A percentile compares a stretch with the other conserved stretches of the same genome.
Conservation (phyloP, 352 stramenopile genomes). For the Phytophthora palmivora region DNA sequence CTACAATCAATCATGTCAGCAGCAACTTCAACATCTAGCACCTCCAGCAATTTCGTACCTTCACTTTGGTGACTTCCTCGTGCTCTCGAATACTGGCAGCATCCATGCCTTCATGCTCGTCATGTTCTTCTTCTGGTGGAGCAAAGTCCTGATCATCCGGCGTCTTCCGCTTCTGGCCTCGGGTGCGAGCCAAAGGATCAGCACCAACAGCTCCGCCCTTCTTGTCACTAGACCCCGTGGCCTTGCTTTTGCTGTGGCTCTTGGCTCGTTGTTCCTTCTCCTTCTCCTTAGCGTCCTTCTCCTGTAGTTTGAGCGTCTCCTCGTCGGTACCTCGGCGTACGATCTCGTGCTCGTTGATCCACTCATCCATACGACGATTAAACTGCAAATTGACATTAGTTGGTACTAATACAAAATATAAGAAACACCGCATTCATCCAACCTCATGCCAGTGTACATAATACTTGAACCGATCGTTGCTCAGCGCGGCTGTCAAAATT, state of each 20-base stretch:
- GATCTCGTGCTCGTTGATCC: conserved; percentile 87
- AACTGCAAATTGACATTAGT: conserved; percentile 49
- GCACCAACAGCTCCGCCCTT: conserved; percentile 10
- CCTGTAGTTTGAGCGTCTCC: conserved; percentile 72
- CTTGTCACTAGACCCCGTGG: conserved; percentile 16
- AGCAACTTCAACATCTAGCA: conserved; percentile 23
- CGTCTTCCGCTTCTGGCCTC: conserved; percentile 82
- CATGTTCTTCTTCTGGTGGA: conserved; percentile 91
- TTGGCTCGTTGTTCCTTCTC: conserved; percentile 68
- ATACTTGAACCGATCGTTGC: conserved; percentile 79
- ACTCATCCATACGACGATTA: conserved; percentile 91
- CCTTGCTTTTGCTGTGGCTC: conserved; percentile 43
- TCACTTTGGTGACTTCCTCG: conserved; percentile 98
- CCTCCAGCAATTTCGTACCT: conserved; percentile 46
- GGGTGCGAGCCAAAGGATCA: conserved; percentile 54
- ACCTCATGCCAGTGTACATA: conserved; percentile 90
- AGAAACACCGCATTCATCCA: too few relatives aligned
- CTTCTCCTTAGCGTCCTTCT: conserved; percentile 82
- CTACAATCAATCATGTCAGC: conserved; percentile 42
- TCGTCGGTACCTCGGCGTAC: conserved; percentile 77
- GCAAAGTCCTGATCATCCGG: conserved; percentile 76
- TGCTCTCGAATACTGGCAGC: conserved; percentile 97
- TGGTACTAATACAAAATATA: not conserved
- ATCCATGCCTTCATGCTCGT: conserved; percentile 99
- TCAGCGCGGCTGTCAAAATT: conserved; percentile 48